Evolutionary conservation across 2,329 filamentous ascomycete genomes (phyloP), one percentile per base, ranked within the genome.

Genomic region (Fusarium sp.): DNA sequence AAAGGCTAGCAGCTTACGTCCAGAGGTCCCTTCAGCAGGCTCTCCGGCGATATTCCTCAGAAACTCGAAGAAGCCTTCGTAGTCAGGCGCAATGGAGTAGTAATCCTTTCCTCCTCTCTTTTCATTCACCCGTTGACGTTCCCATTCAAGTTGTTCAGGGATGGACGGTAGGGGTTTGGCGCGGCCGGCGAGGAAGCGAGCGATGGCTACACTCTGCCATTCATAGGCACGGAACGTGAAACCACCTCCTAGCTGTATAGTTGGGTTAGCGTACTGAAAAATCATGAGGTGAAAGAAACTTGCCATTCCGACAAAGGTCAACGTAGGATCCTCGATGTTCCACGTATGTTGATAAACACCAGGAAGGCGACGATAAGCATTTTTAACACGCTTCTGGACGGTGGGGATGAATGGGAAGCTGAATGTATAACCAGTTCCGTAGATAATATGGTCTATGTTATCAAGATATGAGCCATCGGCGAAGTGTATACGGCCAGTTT

Each of bases 141-240:
- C 73, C 73, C 73, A 75, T 26, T 74, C 70, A 1, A 73, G 56
- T 12, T 75, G 73, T 9, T 60, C 38, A 4, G 46, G 42, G 5
- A 66, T 33, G 10, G 60, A 45, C 0, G 70, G 73, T 0, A 73
- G 49, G 1, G 70, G 57, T 7, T 60, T 66, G 2, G 63, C 40
- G 10, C 63, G 63, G 2, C 67, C 60, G 1, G 70, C 65, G 0
- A 73, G 41, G 33, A 66, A 61, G 7, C 73, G 59, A 3, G 70
- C 64, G 2, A 75, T 41, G 1, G 73, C 73, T 12, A 70, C 73
- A 0, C 67, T 71, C 20, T 75, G 72, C 64, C 67, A 75, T 32
- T 75, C 73, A 3, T 73, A 75, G 12, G 70, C 72, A 4, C 71
- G 69, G 23, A 75, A 75, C 1, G 73, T 75, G 35, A 75, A 75